A percentile compares a stretch with the other conserved stretches of the same genome.
phyloP scores from a whole-genome alignment of 1,284 basidiomycete species.

The Agaricales sp. region DNA sequence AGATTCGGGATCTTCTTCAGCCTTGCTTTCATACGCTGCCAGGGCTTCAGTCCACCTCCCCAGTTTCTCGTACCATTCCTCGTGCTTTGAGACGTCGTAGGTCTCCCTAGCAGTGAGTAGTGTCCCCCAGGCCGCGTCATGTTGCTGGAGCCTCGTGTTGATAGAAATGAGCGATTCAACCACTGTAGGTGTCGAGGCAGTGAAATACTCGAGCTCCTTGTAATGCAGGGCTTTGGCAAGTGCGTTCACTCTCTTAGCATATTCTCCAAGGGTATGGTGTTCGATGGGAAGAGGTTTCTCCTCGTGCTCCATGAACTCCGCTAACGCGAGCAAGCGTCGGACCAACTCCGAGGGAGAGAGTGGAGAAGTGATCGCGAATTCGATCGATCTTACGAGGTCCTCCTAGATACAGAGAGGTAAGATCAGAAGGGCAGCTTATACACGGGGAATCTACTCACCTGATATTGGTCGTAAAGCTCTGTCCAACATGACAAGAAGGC shows the following conservation, averaged over 20 bases:
- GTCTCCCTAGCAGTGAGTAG: constrained; percentile 80
- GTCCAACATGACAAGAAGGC: constrained; percentile 98
- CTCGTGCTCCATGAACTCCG: constrained; percentile 99
- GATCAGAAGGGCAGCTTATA: too few species aligned
- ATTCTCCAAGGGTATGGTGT: constrained; percentile 87
- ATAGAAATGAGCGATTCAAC: constrained; percentile 96
- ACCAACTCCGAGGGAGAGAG: constrained; percentile 85
- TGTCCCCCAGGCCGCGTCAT: constrained; percentile 94
- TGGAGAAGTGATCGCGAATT: constrained; percentile 76
- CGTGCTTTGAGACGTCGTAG: constrained; percentile 81
- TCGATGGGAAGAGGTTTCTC: constrained; percentile 95
- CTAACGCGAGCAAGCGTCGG: constrained; percentile 91
- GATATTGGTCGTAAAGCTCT: constrained; percentile 93
- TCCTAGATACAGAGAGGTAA: constrained; percentile 51
- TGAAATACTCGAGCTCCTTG: constrained; percentile 97
- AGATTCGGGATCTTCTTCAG: constrained; percentile 55
- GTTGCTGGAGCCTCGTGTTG: constrained; percentile 95
- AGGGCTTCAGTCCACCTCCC: constrained; percentile 96
- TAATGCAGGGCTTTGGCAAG: constrained; percentile 99
- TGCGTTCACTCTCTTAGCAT: constrained; percentile 89
- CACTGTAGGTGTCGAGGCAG: constrained; percentile 79
- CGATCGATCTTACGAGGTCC: constrained; percentile 87
- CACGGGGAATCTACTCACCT: constrained; percentile 39
- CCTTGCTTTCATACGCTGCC: constrained; percentile 77
- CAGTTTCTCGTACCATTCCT: constrained; percentile 97